phyloP scores from a whole-genome alignment of 495 filamentous ascomycete genomes.

The Aspergillus homomorphus region DNA sequence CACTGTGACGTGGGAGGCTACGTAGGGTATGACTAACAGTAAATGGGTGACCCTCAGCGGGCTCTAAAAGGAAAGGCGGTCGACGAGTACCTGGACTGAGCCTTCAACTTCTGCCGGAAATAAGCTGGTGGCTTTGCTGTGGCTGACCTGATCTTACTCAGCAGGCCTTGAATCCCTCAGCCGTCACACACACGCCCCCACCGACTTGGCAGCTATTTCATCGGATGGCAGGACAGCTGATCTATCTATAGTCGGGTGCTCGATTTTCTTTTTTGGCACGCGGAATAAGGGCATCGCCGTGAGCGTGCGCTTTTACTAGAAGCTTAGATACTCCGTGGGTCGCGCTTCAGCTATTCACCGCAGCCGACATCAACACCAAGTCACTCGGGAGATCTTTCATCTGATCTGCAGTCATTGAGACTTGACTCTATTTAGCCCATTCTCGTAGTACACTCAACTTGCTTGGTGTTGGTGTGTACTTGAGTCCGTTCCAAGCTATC shows the following conservation, averaged over 20 bases:
- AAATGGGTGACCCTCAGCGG: too few species aligned
- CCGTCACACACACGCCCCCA: too few species aligned
- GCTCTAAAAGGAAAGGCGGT: background rate
- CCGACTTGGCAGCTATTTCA: background rate
- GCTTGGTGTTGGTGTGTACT: too few species aligned
- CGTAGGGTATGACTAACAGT: constrained; percentile 12
- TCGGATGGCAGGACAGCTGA: background rate
- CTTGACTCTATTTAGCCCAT: too few species aligned
- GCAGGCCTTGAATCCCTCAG: background rate
- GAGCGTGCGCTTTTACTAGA: background rate
- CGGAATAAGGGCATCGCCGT: background rate
- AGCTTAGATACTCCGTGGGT: background rate
- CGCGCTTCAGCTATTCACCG: too few species aligned
- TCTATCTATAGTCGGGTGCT: background rate
- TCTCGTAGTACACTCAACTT: too few species aligned
- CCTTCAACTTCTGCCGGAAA: background rate
- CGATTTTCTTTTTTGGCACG: too few species aligned
- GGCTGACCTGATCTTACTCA: background rate
- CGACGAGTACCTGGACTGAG: background rate
- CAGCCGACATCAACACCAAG: too few species aligned
- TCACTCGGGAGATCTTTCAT: too few species aligned
- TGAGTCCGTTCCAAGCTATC: too few species aligned
- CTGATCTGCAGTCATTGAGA: too few species aligned
- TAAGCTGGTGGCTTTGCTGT: background rate
- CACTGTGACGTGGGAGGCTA: constrained; percentile 21